These are phyloP conservation scores for Aegle marmelos DNA, from an alignment of 345 rosid genomes.

Conservation along the genomic window DNA sequence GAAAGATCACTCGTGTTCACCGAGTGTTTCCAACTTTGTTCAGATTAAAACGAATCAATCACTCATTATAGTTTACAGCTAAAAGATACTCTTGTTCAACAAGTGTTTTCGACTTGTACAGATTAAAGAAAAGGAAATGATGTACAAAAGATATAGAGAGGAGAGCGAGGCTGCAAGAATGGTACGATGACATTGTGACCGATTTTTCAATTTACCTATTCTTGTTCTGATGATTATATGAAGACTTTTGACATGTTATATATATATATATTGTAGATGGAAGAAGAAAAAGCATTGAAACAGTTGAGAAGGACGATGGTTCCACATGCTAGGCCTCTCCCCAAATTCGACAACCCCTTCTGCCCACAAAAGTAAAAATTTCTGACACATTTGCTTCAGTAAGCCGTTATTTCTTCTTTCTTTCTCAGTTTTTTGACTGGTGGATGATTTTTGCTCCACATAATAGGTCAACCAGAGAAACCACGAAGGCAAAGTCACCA, in stretches of 20 bases:
- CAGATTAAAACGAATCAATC: constrained; percentile 14
- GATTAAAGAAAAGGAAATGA: constrained; percentile 86
- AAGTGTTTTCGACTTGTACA: constrained; percentile 14
- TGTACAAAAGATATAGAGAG: constrained; percentile 90
- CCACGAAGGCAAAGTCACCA: constrained; percentile 69
- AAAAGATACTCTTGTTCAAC: background rate
- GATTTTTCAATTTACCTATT: background rate
- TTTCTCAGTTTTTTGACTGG: background rate
- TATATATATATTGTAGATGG: constrained; percentile 41
- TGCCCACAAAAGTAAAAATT: constrained; percentile 63
- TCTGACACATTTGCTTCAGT: too few relatives aligned
- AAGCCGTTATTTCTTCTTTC: background rate
- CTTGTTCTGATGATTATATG: background rate
- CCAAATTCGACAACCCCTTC: constrained; percentile 82
- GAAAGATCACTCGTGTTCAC: too few relatives aligned
- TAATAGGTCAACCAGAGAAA: constrained; percentile 57
- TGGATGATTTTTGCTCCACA: background rate
- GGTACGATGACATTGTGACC: constrained; percentile 38
- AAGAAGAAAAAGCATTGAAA: constrained; percentile 87
- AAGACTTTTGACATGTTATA: too few relatives aligned
- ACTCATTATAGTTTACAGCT: too few relatives aligned
- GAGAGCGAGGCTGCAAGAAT: constrained; percentile 82
- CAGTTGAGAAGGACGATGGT: constrained; percentile 91
- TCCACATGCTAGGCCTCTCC: constrained; percentile 86
- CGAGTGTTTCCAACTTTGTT: too few relatives aligned